phyloP scores from a whole-genome alignment of 2,329 filamentous ascomycete genomes.

The Purpureocillium lavendulum region DNA sequence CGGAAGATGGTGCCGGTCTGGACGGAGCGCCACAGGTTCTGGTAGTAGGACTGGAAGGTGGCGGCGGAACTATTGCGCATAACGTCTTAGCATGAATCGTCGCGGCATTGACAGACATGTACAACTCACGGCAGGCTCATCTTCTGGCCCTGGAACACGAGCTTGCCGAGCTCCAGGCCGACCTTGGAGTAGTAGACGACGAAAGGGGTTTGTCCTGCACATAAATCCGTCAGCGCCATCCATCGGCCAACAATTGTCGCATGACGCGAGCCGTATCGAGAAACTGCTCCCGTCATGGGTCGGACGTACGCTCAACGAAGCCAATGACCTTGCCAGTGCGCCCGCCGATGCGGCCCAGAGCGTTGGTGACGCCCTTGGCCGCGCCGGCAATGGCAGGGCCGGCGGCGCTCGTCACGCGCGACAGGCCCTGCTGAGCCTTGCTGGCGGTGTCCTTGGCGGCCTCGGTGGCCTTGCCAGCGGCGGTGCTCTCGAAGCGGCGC shows the following conservation, averaged over 20 bases:
- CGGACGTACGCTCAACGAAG: conserved; percentile 75
- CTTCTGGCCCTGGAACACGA: conserved; percentile 79
- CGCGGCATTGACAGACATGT: too few species aligned
- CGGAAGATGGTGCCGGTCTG: conserved; percentile 54
- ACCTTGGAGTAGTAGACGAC: conserved; percentile 91
- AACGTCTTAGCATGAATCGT: too few species aligned
- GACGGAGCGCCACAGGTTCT: conserved; percentile 61
- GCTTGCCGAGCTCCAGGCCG: conserved; percentile 75
- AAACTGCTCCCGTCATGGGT: not conserved
- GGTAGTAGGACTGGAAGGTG: conserved; percentile 82
- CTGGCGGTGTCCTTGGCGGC: conserved; percentile 17
- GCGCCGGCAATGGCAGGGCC: conserved; percentile 69
- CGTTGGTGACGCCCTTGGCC: conserved; percentile 56
- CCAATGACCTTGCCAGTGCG: conserved; percentile 70
- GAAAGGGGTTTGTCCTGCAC: conserved; percentile 71
- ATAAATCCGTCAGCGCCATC: not conserved
- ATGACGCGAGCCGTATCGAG: not conserved
- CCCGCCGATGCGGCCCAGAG: conserved; percentile 72
- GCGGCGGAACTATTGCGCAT: conserved; percentile 54
- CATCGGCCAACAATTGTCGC: not conserved
- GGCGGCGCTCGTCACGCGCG: conserved; percentile 71
- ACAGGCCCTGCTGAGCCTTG: conserved; percentile 77
- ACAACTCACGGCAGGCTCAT: conserved; percentile 98
- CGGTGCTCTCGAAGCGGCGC: conserved; percentile 54
- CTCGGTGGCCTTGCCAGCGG: conserved; percentile 30